phyloP scores from a whole-genome alignment of 23 red algal genomes.

The Agarophyton chilense region DNA sequence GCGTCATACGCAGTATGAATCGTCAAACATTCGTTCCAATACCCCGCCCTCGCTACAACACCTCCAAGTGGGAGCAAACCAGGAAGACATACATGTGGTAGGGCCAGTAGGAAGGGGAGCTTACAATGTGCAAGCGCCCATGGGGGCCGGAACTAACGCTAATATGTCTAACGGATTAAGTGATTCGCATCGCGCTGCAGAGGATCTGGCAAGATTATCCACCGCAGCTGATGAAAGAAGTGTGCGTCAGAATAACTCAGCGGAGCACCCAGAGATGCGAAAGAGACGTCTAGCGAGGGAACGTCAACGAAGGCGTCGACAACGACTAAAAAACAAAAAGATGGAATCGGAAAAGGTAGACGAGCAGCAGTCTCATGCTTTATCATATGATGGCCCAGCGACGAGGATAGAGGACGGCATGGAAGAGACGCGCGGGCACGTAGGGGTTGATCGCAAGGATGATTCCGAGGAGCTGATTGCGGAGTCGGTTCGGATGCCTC shows the following conservation, averaged over 20 bases:
- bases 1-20: not conserved
- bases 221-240: not conserved
- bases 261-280: constrained; percentile 1
- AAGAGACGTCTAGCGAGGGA: constrained; percentile 56
- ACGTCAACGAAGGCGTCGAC: constrained; percentile 47
- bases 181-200: not conserved
- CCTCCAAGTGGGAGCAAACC: not conserved
- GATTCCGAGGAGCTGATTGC: not conserved
- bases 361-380: not conserved
- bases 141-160: not conserved
- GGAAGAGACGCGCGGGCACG: not conserved
- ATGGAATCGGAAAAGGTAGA: not conserved
- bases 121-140: not conserved
- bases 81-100: not conserved
- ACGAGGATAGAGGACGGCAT: not conserved
- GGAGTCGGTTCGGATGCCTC: constrained; percentile 25
- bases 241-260: not conserved
- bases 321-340: constrained; percentile 33
- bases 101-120: not conserved
- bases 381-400: not conserved
- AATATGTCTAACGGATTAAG: not conserved
- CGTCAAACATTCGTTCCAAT: not conserved
- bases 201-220: not conserved
- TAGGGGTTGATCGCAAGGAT: constrained; percentile 17
- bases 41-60: not conserved